These are phyloP conservation scores for Xylaria sp. DNA, from an alignment of 2,329 filamentous ascomycete genomes.

Conservation along the genomic window DNA sequence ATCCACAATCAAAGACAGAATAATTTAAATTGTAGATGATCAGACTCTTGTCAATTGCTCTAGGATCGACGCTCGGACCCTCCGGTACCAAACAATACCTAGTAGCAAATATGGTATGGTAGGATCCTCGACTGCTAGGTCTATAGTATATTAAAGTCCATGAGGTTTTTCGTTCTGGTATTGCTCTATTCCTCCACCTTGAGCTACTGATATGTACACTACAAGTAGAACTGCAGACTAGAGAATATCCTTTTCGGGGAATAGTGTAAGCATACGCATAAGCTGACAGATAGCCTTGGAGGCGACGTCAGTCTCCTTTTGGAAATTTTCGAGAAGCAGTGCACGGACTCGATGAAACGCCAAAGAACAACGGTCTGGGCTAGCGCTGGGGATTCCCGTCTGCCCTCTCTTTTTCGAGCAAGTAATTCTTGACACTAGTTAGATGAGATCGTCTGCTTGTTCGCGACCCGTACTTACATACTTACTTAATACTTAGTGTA, in stretches of 20 bases:
- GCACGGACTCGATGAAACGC: conserved; percentile 22
- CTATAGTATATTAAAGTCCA: not conserved
- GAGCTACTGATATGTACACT: too few species aligned
- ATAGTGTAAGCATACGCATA: too few species aligned
- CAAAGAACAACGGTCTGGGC: conserved; percentile 1
- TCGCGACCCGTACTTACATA: not conserved
- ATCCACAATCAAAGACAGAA: not conserved
- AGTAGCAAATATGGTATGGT: too few species aligned
- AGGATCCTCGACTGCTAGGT: too few species aligned
- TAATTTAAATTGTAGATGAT: too few species aligned
- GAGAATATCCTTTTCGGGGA: conserved; percentile 2
- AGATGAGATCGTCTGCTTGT: not conserved
- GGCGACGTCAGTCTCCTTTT: conserved; percentile 10
- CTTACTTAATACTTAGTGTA: not conserved
- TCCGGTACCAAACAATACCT: not conserved
- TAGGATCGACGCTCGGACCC: conserved; percentile 7
- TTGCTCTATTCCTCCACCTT: not conserved
- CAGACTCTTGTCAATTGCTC: not conserved
- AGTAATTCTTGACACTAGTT: not conserved
- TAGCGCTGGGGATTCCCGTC: not conserved
- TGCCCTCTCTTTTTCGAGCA: not conserved
- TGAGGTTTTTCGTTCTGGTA: too few species aligned
- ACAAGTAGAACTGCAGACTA: too few species aligned
- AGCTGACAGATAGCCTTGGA: conserved; percentile 1
- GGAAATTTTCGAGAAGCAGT: conserved; percentile 28